Evolutionary conservation across 139 green algal species (phyloP).

Genomic region (Spirogloea muscicola): DNA sequence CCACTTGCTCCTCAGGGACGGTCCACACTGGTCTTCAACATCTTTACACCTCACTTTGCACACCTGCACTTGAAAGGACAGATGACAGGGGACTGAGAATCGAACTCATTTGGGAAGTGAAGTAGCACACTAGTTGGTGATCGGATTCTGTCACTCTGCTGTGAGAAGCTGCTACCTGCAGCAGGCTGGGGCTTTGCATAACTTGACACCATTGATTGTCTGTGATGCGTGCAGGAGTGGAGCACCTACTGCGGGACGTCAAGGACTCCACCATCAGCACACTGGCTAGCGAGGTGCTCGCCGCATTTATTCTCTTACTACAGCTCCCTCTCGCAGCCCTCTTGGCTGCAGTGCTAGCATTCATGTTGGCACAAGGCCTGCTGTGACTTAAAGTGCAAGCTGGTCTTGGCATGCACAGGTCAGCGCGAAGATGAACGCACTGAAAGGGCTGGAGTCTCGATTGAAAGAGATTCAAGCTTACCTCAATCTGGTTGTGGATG

Average conservation of each 20-base stretch:
- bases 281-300: constrained; percentile 63
- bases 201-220: too few species aligned
- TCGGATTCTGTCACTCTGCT: neutral
- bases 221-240: too few species aligned
- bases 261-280: constrained; percentile 87
- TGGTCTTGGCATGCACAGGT: too few species aligned
- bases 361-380: too few species aligned
- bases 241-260: constrained; percentile 96
- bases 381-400: too few species aligned
- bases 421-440: constrained; percentile 41
- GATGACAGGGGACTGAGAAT: neutral
- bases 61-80: neutral
- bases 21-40: neutral
- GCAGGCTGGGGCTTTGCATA: neutral
- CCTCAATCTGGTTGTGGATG: constrained; percentile 75
- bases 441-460: constrained; percentile 58
- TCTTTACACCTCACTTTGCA: neutral
- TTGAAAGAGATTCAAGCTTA: constrained; percentile 75
- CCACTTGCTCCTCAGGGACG: neutral
- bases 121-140: neutral
- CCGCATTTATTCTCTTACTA: too few species aligned
- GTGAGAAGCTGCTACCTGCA: neutral
- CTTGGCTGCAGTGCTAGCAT: too few species aligned
- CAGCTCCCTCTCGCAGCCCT: too few species aligned
- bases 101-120: too few species aligned